A percentile compares a stretch with the other conserved stretches of the same genome.
Evolutionary conservation across 306 rosid genomes (phyloP).

Genomic region (Gastrolobium villosum): DNA sequence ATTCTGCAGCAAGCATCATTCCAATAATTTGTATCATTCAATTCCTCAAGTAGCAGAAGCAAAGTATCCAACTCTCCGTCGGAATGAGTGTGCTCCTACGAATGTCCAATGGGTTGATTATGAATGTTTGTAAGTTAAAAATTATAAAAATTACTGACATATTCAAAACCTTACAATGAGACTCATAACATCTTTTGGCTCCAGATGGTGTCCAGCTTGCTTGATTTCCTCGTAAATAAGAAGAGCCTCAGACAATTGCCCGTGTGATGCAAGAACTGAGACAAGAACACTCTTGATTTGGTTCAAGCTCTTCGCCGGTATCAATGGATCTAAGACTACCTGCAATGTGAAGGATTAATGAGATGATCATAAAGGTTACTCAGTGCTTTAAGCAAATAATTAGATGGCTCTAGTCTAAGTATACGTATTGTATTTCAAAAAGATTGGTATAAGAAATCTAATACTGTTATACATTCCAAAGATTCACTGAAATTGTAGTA

Average conservation of each 20-base stretch:
- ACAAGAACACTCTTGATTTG: slow-evolving; percentile 74
- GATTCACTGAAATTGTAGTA: neutral
- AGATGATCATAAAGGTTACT: slow-evolving; percentile 14
- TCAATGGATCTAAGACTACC: slow-evolving; percentile 63
- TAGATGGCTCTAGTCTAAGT: slow-evolving; percentile 35
- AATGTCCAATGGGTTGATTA: slow-evolving; percentile 24
- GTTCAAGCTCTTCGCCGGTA: slow-evolving; percentile 59
- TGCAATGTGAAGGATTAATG: slow-evolving; percentile 41
- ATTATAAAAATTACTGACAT: neutral
- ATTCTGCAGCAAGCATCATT: slow-evolving; percentile 71
- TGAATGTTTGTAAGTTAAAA: slow-evolving; percentile 6
- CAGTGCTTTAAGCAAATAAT: slow-evolving; percentile 13
- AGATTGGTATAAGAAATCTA: slow-evolving; percentile 24
- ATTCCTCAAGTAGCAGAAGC: slow-evolving; percentile 68
- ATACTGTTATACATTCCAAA: neutral
- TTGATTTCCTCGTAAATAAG: slow-evolving; percentile 63
- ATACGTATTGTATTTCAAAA: neutral
- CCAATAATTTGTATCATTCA: slow-evolving; percentile 68
- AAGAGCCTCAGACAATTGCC: slow-evolving; percentile 71
- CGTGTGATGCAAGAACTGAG: slow-evolving; percentile 70
- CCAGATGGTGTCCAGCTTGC: slow-evolving; percentile 64
- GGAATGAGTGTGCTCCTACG: slow-evolving; percentile 64
- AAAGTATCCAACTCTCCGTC: slow-evolving; percentile 67
- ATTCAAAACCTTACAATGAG: slow-evolving; percentile 69
- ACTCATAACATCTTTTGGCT: slow-evolving; percentile 67